Conservation (phyloP, 2,329 filamentous ascomycete genomes). For the Geosmithia flava region DNA sequence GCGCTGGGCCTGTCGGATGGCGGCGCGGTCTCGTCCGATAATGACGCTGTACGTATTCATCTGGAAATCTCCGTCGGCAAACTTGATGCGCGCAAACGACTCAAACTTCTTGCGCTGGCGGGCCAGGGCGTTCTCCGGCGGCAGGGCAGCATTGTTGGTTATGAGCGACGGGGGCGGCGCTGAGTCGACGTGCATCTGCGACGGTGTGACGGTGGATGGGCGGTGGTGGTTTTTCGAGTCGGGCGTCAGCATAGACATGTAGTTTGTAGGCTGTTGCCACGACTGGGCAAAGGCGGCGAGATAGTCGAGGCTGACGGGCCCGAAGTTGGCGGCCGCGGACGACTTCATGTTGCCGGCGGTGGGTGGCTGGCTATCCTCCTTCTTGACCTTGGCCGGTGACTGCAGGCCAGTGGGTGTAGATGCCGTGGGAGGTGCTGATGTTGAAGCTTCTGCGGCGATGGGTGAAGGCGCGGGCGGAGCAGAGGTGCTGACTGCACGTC, state of each 20-base stretch:
- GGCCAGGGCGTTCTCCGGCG: not conserved
- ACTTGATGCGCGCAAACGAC: slow-evolving; percentile 51
- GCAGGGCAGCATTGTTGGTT: slow-evolving; percentile 7
- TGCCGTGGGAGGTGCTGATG: not conserved
- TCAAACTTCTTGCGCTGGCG: slow-evolving; percentile 27
- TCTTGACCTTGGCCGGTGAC: not conserved
- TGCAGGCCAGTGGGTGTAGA: not conserved
- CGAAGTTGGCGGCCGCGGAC: not conserved
- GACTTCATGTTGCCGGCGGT: not conserved
- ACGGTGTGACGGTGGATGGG: slow-evolving; percentile 28
- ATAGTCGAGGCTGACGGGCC: not conserved
- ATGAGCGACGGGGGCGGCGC: slow-evolving; percentile 2
- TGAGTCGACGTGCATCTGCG: slow-evolving; percentile 23
- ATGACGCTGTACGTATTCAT: slow-evolving; percentile 65
- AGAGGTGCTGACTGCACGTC: not conserved
- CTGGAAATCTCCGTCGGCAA: slow-evolving; percentile 65
- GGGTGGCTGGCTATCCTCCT: not conserved
- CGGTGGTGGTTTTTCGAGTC: not conserved
- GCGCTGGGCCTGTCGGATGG: slow-evolving; percentile 39
- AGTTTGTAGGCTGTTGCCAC: not conserved
- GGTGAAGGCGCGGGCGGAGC: not conserved
- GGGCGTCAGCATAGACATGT: not conserved
- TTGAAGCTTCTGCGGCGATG: not conserved
- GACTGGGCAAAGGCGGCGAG: not conserved
- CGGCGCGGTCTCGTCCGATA: slow-evolving; percentile 57